Percentiles rank a stretch among this genome's conserved stretches.
Conservation (phyloP, 768 basidiomycete species). For the Wakefieldia striispora region DNA sequence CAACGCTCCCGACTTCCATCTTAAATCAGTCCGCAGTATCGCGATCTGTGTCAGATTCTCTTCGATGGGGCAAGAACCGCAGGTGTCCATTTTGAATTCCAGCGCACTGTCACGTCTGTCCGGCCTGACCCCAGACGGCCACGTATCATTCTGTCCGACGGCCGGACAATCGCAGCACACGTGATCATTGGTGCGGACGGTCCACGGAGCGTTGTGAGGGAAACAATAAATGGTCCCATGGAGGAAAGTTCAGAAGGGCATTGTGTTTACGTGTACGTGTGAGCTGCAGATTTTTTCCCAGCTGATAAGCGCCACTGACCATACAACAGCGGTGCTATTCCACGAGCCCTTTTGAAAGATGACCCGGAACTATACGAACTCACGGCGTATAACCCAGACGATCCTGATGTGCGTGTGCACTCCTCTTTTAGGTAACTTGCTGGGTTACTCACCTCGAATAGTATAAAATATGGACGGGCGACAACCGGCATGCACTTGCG, state of each 20-base stretch:
- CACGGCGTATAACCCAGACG: slow-evolving; percentile 21
- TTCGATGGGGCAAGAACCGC: slow-evolving; percentile 44
- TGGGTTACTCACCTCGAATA: slow-evolving; percentile 2
- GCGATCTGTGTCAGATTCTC: slow-evolving; percentile 50
- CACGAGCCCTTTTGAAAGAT: slow-evolving; percentile 39
- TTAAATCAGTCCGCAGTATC: slow-evolving; percentile 39
- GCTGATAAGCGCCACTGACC: neutral
- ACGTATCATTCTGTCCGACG: slow-evolving; percentile 38
- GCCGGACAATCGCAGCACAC: slow-evolving; percentile 48
- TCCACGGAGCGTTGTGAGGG: slow-evolving; percentile 41
- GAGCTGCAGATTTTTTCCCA: slow-evolving; percentile 8
- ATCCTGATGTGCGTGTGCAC: slow-evolving; percentile 20
- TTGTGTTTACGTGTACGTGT: slow-evolving; percentile 48
- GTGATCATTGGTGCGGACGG: slow-evolving; percentile 66
- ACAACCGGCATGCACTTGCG: slow-evolving; percentile 21
- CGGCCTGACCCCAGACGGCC: slow-evolving; percentile 28
- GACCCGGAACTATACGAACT: slow-evolving; percentile 42
- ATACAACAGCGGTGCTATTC: slow-evolving; percentile 38
- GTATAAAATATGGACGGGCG: slow-evolving; percentile 29
- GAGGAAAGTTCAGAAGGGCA: slow-evolving; percentile 28
- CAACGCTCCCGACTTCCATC: neutral
- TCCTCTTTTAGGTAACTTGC: neutral
- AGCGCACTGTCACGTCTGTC: slow-evolving; percentile 37
- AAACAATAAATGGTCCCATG: slow-evolving; percentile 34
- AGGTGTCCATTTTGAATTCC: slow-evolving; percentile 52